Base-by-base conservation (phyloP, 176 grass and related monocot species). In the Carex myosuroides region DNA sequence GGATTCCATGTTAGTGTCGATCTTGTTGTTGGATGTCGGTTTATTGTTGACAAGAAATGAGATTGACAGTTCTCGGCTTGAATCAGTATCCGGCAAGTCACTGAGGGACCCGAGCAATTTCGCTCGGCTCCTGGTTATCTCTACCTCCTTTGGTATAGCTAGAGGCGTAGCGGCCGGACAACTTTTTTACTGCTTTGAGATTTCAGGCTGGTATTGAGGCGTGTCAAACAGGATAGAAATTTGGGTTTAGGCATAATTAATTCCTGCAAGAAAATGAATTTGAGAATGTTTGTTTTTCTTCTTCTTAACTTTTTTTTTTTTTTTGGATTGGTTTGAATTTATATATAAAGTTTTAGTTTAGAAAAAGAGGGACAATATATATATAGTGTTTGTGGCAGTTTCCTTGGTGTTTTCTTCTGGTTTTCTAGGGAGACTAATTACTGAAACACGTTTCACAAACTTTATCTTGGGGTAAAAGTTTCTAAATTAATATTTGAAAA, bases 1-100 rank as follows among this genome's bases (percentile, higher is more conserved):
- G 11, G 22, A 64, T 64, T 64, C 62, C 9, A 64, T 64, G 30
- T 67, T 67, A 33, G 2, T 33, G 30, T 17, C 13, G 1, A 8
- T 21, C n/a, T 35, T 4, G 4, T 35, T 35, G 33, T 67, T 67
- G 30, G 16, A 17, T 13, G 26, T 14, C 3, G 30, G 37, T 67
- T 67, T 30, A 35, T 67, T 67, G 64, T 87, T 87, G 32, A 87
- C 76, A 52, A 63, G 85, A 29, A 71, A 79, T 21, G 85, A 81
- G 30, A 87, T 56, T 12, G 85, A 87, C n/a, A 87, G 85, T 80
- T 87, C 85, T 21, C 14, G 42, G 52, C 67, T 74, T 18, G 78
- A 81, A 56, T n/a, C 53, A 9, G 26, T 56, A 14, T 58, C 75
- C 13, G 78, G 78, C 5, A 71, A 26, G 50, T 87, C 76, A 12